phyloP scores from a whole-genome alignment of 2,329 filamentous ascomycete species.

The Sclerotinia minor region DNA sequence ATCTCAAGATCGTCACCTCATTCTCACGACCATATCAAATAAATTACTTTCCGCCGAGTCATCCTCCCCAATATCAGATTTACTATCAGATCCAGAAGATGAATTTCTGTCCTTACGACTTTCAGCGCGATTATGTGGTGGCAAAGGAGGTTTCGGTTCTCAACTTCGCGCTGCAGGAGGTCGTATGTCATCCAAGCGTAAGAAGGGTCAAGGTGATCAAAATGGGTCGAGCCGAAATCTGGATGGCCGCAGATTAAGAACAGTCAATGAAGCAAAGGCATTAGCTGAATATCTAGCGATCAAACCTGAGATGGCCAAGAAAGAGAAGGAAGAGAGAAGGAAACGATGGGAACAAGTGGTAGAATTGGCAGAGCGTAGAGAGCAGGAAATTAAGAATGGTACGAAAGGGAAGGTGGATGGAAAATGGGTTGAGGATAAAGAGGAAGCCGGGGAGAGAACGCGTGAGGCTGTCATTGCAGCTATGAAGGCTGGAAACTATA shows the following conservation, averaged over 20 bases:
- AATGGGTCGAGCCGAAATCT: constrained; percentile 92
- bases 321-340: constrained; percentile 83
- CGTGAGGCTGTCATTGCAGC: constrained; percentile 71
- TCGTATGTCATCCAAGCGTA: constrained; percentile 91
- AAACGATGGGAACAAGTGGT: constrained; percentile 88
- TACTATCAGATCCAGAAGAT: constrained; percentile 59
- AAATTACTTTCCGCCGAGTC: constrained; percentile 62
- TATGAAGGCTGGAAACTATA: constrained; percentile 64
- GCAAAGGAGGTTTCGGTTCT: constrained; percentile 96
- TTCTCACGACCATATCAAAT: constrained; percentile 81
- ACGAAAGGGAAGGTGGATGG: constrained; percentile 73
- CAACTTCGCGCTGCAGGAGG: constrained; percentile 95
- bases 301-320: constrained; percentile 95
- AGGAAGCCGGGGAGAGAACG: constrained; percentile 83
- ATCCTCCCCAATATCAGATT: constrained; percentile 56
- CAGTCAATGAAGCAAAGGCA: constrained; percentile 92
- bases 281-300: constrained; percentile 92
- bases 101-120: constrained; percentile 82
- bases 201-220: constrained; percentile 78
- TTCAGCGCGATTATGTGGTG: constrained; percentile 76
- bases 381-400: constrained; percentile 79
- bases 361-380: constrained; percentile 75
- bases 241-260: constrained; percentile 84
- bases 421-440: constrained; percentile 93
- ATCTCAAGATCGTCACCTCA: constrained; percentile 58